Conservation (phyloP, 176 grass and related monocot species). For the Cenchrus americanus region DNA sequence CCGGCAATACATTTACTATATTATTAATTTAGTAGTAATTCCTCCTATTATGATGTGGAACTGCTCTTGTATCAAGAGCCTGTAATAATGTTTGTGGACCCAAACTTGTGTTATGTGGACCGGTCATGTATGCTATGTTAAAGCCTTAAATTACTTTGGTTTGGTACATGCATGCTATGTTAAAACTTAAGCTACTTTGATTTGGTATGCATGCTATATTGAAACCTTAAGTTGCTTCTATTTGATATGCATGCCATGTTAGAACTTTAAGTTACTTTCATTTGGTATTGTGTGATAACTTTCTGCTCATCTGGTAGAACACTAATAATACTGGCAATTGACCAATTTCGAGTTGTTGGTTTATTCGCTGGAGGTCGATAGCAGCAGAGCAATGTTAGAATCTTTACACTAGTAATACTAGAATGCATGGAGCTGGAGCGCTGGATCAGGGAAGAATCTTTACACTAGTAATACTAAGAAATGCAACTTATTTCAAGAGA, state of each 20-base stretch:
- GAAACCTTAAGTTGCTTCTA: too few relatives aligned
- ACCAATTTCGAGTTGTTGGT: neutral
- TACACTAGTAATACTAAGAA: too few relatives aligned
- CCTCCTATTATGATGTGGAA: neutral
- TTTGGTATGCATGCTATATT: constrained; percentile 14
- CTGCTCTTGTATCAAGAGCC: constrained; percentile 22
- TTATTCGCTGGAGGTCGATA: neutral
- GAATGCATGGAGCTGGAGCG: too few relatives aligned
- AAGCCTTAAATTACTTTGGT: constrained; percentile 27
- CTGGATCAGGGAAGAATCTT: too few relatives aligned
- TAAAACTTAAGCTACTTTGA: constrained; percentile 12
- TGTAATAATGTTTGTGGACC: constrained; percentile 45
- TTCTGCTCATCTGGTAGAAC: constrained; percentile 22
- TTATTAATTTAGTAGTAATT: neutral
- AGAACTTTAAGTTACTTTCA: constrained; percentile 7
- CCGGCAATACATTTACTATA: neutral
- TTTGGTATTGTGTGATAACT: constrained; percentile 29
- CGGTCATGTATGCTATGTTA: neutral
- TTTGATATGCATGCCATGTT: too few relatives aligned
- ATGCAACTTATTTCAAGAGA: constrained; percentile 17
- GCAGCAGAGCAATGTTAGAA: neutral
- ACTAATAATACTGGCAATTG: neutral
- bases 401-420: too few relatives aligned
- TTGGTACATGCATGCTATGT: constrained; percentile 1
- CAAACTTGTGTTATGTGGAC: constrained; percentile 3